A percentile compares a stretch with the other conserved stretches of the same genome.
Conservation (phyloP, 2,329 filamentous ascomycete genomes). For the Ophiosphaerella narmari region DNA sequence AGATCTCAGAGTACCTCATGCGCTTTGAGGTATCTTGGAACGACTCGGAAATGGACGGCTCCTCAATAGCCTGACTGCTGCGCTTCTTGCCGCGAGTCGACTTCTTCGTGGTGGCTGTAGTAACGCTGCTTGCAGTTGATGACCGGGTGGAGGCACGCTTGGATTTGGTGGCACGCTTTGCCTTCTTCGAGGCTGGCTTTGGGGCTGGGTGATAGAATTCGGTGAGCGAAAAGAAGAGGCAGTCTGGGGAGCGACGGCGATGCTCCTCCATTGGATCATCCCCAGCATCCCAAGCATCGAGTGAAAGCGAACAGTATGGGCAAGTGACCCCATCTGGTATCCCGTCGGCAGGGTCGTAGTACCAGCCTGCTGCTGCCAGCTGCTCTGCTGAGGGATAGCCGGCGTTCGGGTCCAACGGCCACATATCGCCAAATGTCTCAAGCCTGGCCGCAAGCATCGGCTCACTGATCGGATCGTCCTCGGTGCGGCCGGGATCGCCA, state of each 20-base stretch:
- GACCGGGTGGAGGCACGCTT: slow-evolving; percentile 27
- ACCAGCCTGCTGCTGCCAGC: slow-evolving; percentile 93
- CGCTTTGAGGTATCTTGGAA: slow-evolving; percentile 1
- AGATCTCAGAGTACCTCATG: slow-evolving; percentile 10
- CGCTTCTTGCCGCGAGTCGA: slow-evolving; percentile 20
- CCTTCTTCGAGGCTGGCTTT: slow-evolving; percentile 28
- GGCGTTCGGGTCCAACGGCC: slow-evolving; percentile 74
- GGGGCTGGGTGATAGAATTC: slow-evolving; percentile 55
- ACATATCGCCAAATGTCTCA: slow-evolving; percentile 80
- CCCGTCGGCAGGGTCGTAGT: slow-evolving; percentile 82
- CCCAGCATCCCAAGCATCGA: slow-evolving; percentile 92
- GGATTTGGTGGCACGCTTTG: slow-evolving; percentile 33
- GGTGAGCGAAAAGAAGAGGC: slow-evolving; percentile 77
- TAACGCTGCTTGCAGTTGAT: slow-evolving; percentile 20
- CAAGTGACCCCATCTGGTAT: slow-evolving; percentile 90
- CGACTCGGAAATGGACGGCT: slow-evolving; percentile 1
- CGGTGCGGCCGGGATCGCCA: slow-evolving; percentile 65
- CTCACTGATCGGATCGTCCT: slow-evolving; percentile 74
- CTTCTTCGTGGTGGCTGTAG: slow-evolving; percentile 19
- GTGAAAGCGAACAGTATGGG: slow-evolving; percentile 82
- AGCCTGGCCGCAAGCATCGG: slow-evolving; percentile 76
- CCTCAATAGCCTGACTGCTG: slow-evolving; percentile 17
- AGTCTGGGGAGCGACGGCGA: slow-evolving; percentile 74
- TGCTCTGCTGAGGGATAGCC: slow-evolving; percentile 57
- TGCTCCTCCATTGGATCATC: slow-evolving; percentile 95